phyloP scores from a whole-genome alignment of 1,284 basidiomycete genomes.

The Sporisorium exsertum region DNA sequence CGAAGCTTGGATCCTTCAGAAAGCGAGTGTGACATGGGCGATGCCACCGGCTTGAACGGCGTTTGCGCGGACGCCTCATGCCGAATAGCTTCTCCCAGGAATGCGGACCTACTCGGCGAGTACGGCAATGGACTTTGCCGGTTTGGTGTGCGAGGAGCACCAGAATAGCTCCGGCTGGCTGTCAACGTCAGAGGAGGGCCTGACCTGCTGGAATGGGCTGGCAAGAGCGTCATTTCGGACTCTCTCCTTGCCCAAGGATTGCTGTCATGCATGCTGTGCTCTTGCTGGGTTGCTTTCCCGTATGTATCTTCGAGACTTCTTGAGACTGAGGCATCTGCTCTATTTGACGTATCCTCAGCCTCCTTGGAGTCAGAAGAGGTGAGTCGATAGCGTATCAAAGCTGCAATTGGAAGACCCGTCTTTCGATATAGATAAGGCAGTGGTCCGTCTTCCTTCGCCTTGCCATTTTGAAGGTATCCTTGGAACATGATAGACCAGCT shows the following conservation, averaged over 20 bases:
- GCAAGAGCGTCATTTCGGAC: conserved; percentile 14
- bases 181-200: background rate
- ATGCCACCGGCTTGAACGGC: background rate
- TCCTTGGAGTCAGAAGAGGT: background rate
- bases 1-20: conserved; percentile 17
- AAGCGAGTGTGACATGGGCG: conserved; percentile 3
- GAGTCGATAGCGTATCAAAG: conserved; percentile 12
- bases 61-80: background rate
- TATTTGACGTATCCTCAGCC: background rate
- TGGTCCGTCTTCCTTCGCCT: background rate
- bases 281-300: background rate
- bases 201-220: background rate
- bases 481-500: conserved; percentile 26
- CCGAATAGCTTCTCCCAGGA: background rate
- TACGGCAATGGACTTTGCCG: conserved; percentile 14
- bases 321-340: background rate
- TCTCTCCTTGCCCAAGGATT: conserved; percentile 16
- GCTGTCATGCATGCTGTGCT: conserved; percentile 2
- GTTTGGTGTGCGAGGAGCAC: conserved; percentile 4
- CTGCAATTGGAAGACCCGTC: conserved; percentile 33
- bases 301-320: background rate
- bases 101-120: conserved; percentile 1
- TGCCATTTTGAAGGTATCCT: background rate
- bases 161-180: conserved; percentile 25
- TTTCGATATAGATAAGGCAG: conserved; percentile 17